phyloP scores from a whole-genome alignment of 1,284 basidiomycete genomes.

The Tetrapyrgos nigripes region DNA sequence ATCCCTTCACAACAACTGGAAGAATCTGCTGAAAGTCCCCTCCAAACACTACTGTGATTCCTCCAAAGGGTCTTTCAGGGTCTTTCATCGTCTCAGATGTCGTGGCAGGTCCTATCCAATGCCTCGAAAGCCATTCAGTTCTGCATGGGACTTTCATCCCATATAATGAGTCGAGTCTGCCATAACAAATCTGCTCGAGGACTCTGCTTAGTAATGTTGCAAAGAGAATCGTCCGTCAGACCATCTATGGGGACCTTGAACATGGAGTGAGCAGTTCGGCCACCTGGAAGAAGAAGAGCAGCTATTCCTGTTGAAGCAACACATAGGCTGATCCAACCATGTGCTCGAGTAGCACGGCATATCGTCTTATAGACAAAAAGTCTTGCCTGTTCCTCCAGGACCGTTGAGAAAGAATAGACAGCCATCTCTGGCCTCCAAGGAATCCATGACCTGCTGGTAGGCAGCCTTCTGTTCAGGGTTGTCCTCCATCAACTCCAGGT shows the following conservation, averaged over 20 bases:
- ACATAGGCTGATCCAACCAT: constrained; percentile 43
- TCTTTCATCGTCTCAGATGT: constrained; percentile 30
- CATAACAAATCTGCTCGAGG: constrained; percentile 33
- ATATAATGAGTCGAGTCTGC: constrained; percentile 22
- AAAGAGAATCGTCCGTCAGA: constrained; percentile 34
- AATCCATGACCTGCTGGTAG: constrained; percentile 34
- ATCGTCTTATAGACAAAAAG: constrained; percentile 51
- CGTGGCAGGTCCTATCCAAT: constrained; percentile 35
- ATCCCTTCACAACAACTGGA: too few relatives aligned
- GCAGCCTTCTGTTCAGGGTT: too few relatives aligned
- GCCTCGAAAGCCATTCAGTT: constrained; percentile 38
- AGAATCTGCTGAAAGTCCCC: too few relatives aligned
- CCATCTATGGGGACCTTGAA: constrained; percentile 49
- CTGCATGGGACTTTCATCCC: constrained; percentile 45
- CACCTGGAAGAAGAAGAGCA: constrained; percentile 45
- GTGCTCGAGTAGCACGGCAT: constrained; percentile 32
- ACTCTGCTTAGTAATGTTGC: constrained; percentile 35
- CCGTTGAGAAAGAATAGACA: constrained; percentile 51
- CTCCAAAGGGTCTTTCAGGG: constrained; percentile 48
- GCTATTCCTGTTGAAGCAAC: constrained; percentile 55
- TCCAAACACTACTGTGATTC: constrained; percentile 42
- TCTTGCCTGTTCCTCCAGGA: constrained; percentile 56
- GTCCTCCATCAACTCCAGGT: too few relatives aligned
- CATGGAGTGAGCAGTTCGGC: constrained; percentile 48
- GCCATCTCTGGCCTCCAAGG: constrained; percentile 32